Evolutionary conservation across 805 yeast genomes (phyloP).

Genomic region (Myxozyma melibiosi): DNA sequence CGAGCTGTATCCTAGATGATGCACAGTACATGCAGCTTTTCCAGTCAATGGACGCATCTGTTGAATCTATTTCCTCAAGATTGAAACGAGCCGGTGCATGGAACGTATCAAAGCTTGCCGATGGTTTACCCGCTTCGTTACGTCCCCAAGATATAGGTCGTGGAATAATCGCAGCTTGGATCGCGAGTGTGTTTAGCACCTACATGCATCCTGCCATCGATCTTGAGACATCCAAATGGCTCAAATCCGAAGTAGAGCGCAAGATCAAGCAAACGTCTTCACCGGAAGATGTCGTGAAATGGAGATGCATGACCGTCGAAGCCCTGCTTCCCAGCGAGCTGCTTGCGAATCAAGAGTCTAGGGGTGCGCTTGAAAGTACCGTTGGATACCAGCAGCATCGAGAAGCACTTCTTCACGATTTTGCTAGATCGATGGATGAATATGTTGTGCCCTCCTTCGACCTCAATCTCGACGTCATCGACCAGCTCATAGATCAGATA

Average conservation of each 20-base stretch:
- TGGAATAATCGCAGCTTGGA: neutral
- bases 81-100: neutral
- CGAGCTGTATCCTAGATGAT: neutral
- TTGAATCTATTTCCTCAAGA: neutral
- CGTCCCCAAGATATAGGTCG: conserved; percentile 5
- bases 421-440: neutral
- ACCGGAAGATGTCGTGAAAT: neutral
- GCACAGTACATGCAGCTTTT: conserved; percentile 2
- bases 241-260: neutral
- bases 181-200: neutral
- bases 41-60: neutral
- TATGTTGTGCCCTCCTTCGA: neutral
- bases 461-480: neutral
- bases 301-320: conserved; percentile 3
- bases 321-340: neutral
- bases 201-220: conserved; percentile 9
- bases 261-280: neutral
- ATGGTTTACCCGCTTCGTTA: neutral
- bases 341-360: neutral
- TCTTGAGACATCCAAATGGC: neutral
- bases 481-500: neutral
- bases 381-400: neutral
- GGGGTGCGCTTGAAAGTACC: neutral
- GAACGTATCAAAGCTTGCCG: neutral
- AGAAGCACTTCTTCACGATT: neutral